These are phyloP conservation scores for Cichorium intybus DNA, from an alignment of 140 eudicot genomes.

Conservation along the genomic window DNA sequence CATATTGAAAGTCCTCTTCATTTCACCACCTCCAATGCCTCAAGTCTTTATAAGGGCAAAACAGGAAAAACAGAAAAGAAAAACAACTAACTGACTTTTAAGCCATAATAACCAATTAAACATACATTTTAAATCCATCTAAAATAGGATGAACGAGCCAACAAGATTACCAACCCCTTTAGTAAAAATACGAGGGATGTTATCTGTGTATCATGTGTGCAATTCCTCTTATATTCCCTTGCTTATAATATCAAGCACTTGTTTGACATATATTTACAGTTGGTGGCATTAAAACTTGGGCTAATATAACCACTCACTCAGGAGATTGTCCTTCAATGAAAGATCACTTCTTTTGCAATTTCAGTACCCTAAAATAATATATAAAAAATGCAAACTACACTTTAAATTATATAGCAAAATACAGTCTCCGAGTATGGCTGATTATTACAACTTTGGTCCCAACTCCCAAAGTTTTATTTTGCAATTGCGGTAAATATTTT, in stretches of 20 bases:
- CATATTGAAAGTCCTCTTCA: constrained; percentile 87
- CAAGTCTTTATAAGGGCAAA: constrained; percentile 43
- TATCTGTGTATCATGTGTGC: constrained; percentile 88
- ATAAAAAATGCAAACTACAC: background rate
- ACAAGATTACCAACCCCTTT: constrained; percentile 83
- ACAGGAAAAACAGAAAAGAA: background rate
- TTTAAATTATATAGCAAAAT: too few relatives aligned
- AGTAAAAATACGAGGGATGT: constrained; percentile 85
- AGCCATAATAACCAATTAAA: background rate
- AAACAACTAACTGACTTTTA: too few relatives aligned
- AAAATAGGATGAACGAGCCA: constrained; percentile 85
- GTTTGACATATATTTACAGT: constrained; percentile 88
- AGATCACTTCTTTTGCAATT: constrained; percentile 64
- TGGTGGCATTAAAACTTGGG: constrained; percentile 91
- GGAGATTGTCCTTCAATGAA: constrained; percentile 73
- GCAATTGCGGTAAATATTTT: background rate
- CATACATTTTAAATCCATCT: constrained; percentile 86
- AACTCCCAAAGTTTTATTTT: background rate
- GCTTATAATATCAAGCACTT: constrained; percentile 81
- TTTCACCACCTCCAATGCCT: constrained; percentile 64
- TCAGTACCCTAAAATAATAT: constrained; percentile 52
- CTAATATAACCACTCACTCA: constrained; percentile 55
- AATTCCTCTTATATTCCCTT: constrained; percentile 83
- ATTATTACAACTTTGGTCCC: background rate
- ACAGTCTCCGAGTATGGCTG: background rate